Conservation (phyloP, 2,329 filamentous ascomycete species). For the Aspergillus sergii region DNA sequence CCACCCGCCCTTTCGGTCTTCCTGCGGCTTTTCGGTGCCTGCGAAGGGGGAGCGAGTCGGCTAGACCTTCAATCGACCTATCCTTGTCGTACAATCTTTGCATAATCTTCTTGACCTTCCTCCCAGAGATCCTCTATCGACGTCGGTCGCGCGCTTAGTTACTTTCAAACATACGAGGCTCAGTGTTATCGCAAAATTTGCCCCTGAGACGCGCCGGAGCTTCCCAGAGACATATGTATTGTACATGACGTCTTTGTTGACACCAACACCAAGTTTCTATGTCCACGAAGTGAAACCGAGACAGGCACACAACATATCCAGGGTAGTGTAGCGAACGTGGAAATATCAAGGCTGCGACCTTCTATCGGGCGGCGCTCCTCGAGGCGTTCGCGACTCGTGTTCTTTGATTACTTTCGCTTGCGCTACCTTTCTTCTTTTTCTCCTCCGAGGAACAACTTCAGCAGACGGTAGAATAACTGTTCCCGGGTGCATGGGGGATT, state of each 20-base stretch:
- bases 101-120: slow-evolving; percentile 1
- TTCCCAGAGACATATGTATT: slow-evolving; percentile 28
- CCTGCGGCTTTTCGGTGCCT: slow-evolving; percentile 14
- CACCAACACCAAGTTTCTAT: slow-evolving; percentile 22
- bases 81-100: slow-evolving; percentile 7
- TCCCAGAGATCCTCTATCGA: not conserved
- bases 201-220: slow-evolving; percentile 21
- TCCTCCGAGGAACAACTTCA: slow-evolving; percentile 13
- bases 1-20: slow-evolving; percentile 25
- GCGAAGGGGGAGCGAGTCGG: slow-evolving; percentile 16
- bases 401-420: slow-evolving; percentile 17
- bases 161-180: slow-evolving; percentile 1
- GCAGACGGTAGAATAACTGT: slow-evolving; percentile 18
- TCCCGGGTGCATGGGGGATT: slow-evolving; percentile 40
- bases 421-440: slow-evolving; percentile 13
- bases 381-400: slow-evolving; percentile 36
- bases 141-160: slow-evolving; percentile 6
- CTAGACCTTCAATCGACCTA: slow-evolving; percentile 7
- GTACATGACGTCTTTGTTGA: slow-evolving; percentile 45
- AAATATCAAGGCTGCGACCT: slow-evolving; percentile 16
- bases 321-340: not conserved
- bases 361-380: slow-evolving; percentile 31
- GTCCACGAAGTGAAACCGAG: slow-evolving; percentile 12
- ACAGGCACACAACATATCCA: slow-evolving; percentile 9
- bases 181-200: slow-evolving; percentile 12